Percentiles rank a stretch among this genome's conserved stretches.
phyloP scores from a whole-genome alignment of 192 early-diverging fungal species.

The Coemansia sp. region DNA sequence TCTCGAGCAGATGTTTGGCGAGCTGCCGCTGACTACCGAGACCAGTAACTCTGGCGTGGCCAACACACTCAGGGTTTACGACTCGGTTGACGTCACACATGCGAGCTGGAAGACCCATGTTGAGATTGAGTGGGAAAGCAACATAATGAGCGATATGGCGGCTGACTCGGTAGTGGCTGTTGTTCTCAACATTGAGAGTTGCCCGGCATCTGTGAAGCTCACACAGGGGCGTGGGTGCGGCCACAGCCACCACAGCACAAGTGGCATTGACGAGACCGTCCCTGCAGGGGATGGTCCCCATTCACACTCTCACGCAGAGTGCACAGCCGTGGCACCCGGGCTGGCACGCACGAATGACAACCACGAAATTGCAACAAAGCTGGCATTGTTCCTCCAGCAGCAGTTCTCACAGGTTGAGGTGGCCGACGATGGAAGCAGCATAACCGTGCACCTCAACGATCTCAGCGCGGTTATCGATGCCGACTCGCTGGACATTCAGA shows the following conservation, averaged over 20 bases:
- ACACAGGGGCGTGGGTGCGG: constrained; percentile 35
- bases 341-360: constrained; percentile 16
- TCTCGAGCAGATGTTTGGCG: constrained; percentile 94
- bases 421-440: constrained; percentile 11
- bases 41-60: constrained; percentile 18
- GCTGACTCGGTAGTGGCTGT: constrained; percentile 91
- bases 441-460: constrained; percentile 31
- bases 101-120: constrained; percentile 57
- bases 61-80: constrained; percentile 60
- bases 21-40: constrained; percentile 38
- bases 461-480: constrained; percentile 19
- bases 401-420: constrained; percentile 38
- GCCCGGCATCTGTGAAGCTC: constrained; percentile 85
- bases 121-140: constrained; percentile 88
- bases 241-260: constrained; percentile 10
- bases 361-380: constrained; percentile 22
- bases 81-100: constrained; percentile 71
- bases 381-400: constrained; percentile 42
- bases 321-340: background rate
- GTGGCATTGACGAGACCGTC: background rate
- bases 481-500: constrained; percentile 26
- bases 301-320: background rate
- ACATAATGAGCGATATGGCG: constrained; percentile 91
- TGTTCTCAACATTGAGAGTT: constrained; percentile 79
- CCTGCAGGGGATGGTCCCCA: background rate